Percentiles rank a stretch among this genome's conserved stretches.
Conservation (phyloP, 2,329 filamentous ascomycete species). For the Fulvia fulva region DNA sequence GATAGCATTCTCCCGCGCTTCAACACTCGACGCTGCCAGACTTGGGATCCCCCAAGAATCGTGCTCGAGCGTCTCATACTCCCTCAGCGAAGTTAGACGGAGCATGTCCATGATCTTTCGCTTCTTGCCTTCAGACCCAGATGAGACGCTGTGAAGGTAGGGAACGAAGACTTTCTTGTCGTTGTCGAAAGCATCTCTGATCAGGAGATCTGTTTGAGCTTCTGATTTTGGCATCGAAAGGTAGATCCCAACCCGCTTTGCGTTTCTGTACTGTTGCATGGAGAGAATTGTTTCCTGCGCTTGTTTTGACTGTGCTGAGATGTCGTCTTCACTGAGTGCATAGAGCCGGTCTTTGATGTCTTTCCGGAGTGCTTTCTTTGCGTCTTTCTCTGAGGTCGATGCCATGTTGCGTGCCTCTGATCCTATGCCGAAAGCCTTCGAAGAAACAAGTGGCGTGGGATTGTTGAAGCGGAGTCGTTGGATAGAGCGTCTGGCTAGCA, state of each 20-base stretch:
- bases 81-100: slow-evolving; percentile 64
- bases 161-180: slow-evolving; percentile 91
- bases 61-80: slow-evolving; percentile 70
- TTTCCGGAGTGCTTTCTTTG: slow-evolving; percentile 72
- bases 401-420: slow-evolving; percentile 13
- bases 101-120: slow-evolving; percentile 94
- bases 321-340: slow-evolving; percentile 57
- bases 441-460: neutral
- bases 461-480: neutral
- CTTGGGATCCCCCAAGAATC: slow-evolving; percentile 97
- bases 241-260: slow-evolving; percentile 76
- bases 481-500: neutral
- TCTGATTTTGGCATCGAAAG: slow-evolving; percentile 89
- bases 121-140: slow-evolving; percentile 24
- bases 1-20: slow-evolving; percentile 67
- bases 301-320: slow-evolving; percentile 65
- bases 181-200: slow-evolving; percentile 69
- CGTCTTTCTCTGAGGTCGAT: slow-evolving; percentile 29
- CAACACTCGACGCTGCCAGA: slow-evolving; percentile 62
- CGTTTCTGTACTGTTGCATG: slow-evolving; percentile 70
- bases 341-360: slow-evolving; percentile 66
- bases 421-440: neutral
- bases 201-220: slow-evolving; percentile 77
- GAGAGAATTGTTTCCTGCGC: slow-evolving; percentile 63
- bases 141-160: slow-evolving; percentile 54